A percentile compares a stretch with the other conserved stretches of the same genome.
Evolutionary conservation across 441 rosid genomes (phyloP).

Genomic region (Corymbia calophylla): DNA sequence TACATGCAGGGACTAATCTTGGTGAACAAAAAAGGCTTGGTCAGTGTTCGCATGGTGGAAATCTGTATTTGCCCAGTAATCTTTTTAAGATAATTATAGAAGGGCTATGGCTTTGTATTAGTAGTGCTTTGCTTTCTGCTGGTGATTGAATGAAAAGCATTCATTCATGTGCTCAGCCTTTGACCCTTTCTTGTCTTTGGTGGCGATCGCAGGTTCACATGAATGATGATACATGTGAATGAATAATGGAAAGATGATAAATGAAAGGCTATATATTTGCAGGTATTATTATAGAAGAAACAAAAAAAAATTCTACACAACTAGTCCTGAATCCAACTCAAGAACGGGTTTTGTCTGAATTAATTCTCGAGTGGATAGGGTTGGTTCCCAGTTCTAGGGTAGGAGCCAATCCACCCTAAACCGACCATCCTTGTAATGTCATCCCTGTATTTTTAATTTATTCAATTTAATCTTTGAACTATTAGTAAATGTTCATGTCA

Average conservation of each 20-base stretch:
- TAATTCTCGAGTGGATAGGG: not conserved
- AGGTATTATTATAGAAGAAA: not conserved
- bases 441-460: not conserved
- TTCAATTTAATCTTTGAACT: too few species aligned
- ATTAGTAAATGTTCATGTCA: too few species aligned
- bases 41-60: not conserved
- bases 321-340: not conserved
- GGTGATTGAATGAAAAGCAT: not conserved
- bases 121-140: not conserved
- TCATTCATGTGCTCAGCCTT: not conserved
- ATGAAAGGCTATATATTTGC: not conserved
- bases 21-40: not conserved
- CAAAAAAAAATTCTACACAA: not conserved
- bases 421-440: not conserved
- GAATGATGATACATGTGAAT: not conserved
- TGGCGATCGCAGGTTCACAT: not conserved
- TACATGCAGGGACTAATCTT: not conserved
- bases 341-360: fast-evolving
- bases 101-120: not conserved
- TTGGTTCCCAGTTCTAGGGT: not conserved
- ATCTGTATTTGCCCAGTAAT: not conserved
- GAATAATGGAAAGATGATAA: not conserved
- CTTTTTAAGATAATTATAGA: not conserved
- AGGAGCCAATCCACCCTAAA: not conserved
- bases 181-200: not conserved